These are phyloP conservation scores for Zygosaccharomyces lentus DNA, from an alignment of 805 yeast genomes.

Conservation along the genomic window DNA sequence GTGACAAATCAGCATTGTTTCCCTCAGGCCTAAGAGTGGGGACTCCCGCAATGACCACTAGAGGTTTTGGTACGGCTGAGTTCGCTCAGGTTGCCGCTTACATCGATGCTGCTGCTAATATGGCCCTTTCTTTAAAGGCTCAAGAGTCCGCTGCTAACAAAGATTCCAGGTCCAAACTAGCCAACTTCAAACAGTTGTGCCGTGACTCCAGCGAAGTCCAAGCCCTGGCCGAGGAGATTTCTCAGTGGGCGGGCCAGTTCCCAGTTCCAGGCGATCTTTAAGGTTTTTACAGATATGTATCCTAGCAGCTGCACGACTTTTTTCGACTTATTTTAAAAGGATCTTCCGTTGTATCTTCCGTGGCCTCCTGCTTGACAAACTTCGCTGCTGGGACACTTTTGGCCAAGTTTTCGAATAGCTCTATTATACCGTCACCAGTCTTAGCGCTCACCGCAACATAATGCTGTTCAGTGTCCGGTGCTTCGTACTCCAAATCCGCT, in stretches of 20 bases:
- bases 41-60: conserved; percentile 97
- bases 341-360: conserved; percentile 9
- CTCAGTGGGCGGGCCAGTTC: conserved; percentile 64
- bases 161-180: conserved; percentile 60
- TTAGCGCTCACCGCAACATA: conserved; percentile 48
- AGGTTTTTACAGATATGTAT: conserved; percentile 5
- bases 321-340: background rate
- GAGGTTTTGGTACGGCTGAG: conserved; percentile 80
- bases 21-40: conserved; percentile 97
- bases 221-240: conserved; percentile 59
- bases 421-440: conserved; percentile 46
- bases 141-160: conserved; percentile 40
- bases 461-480: conserved; percentile 37
- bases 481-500: conserved; percentile 49
- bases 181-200: conserved; percentile 68
- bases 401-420: conserved; percentile 44
- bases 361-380: conserved; percentile 10
- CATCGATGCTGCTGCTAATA: conserved; percentile 72
- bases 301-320: conserved; percentile 14
- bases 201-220: conserved; percentile 58
- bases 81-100: conserved; percentile 75
- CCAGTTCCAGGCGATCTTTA: conserved; percentile 84
- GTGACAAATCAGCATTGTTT: conserved; percentile 90
- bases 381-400: conserved; percentile 36
- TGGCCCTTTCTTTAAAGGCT: conserved; percentile 58